These are phyloP conservation scores for Saturnispora halmiae DNA, from an alignment of 805 yeast species.

Conservation along the genomic window DNA sequence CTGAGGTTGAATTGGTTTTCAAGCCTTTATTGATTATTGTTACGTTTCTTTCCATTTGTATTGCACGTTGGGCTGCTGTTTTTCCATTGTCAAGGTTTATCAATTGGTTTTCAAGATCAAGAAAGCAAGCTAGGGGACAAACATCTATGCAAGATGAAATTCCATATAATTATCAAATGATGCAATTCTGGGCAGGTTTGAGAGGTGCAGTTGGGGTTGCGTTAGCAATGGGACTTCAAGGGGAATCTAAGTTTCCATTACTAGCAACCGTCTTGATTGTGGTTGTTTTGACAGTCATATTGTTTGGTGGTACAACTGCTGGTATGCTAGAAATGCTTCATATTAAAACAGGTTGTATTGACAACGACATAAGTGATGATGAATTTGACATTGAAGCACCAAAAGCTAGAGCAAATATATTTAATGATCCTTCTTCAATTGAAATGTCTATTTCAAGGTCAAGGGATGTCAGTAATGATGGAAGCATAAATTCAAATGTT, in stretches of 20 bases:
- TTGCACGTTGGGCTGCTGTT: conserved; percentile 95
- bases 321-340: conserved; percentile 94
- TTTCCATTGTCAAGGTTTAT: conserved; percentile 84
- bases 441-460: conserved; percentile 13
- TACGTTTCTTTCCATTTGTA: conserved; percentile 82
- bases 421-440: background rate
- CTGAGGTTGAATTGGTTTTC: conserved; percentile 92
- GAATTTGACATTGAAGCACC: conserved; percentile 90
- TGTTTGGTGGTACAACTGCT: conserved; percentile 98
- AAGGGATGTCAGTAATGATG: conserved; percentile 22
- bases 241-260: conserved; percentile 80
- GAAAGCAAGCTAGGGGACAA: conserved; percentile 42
- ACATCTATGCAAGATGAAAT: conserved; percentile 65
- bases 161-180: conserved; percentile 92
- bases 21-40: conserved; percentile 88
- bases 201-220: conserved; percentile 99
- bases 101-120: conserved; percentile 65
- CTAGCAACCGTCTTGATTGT: conserved; percentile 94
- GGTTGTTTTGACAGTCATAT: conserved; percentile 89
- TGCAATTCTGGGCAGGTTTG: conserved; percentile 99
- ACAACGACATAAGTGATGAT: conserved; percentile 79
- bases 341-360: conserved; percentile 84
- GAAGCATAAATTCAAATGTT: conserved; percentile 11
- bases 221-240: conserved; percentile 93
- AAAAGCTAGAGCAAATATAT: conserved; percentile 1